These are phyloP conservation scores for Ramalina intermedia DNA, from an alignment of 495 filamentous ascomycete genomes.

Conservation along the genomic window DNA sequence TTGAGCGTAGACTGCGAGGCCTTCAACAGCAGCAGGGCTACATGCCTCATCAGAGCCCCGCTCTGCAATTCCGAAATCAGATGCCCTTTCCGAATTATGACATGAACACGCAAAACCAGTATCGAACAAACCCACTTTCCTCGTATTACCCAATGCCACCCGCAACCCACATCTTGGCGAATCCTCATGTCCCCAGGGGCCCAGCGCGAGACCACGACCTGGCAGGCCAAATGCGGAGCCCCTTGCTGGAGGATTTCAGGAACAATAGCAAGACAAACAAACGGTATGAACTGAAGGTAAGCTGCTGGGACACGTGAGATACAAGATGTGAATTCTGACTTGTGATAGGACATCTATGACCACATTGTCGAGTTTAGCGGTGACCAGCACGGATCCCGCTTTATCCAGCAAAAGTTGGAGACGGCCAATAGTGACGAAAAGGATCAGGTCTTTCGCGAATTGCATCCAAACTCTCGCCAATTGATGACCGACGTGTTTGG, in stretches of 20 bases:
- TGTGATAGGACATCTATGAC: conserved; percentile 61
- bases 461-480: conserved; percentile 66
- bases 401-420: conserved; percentile 91
- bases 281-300: conserved; percentile 70
- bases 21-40: conserved; percentile 33
- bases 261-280: conserved; percentile 60
- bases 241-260: conserved; percentile 67
- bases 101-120: conserved; percentile 22
- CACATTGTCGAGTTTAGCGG: conserved; percentile 91
- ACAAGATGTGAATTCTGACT: conserved; percentile 6
- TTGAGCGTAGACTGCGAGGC: conserved; percentile 36
- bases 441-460: conserved; percentile 81
- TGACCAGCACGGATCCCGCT: conserved; percentile 88
- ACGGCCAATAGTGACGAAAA: conserved; percentile 95
- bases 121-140: conserved; percentile 26
- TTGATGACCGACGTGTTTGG: conserved; percentile 95
- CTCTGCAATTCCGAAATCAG: conserved; percentile 24
- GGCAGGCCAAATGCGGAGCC: conserved; percentile 50
- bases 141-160: conserved; percentile 16
- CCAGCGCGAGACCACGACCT: conserved; percentile 51
- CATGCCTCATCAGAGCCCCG: conserved; percentile 18
- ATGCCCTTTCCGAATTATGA: conserved; percentile 30
- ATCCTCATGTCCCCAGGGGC: conserved; percentile 30
- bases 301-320: not conserved
- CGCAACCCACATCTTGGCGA: conserved; percentile 15